Conservation (phyloP, 2,329 filamentous ascomycete species). For the Cordyceps cateniannulata region DNA sequence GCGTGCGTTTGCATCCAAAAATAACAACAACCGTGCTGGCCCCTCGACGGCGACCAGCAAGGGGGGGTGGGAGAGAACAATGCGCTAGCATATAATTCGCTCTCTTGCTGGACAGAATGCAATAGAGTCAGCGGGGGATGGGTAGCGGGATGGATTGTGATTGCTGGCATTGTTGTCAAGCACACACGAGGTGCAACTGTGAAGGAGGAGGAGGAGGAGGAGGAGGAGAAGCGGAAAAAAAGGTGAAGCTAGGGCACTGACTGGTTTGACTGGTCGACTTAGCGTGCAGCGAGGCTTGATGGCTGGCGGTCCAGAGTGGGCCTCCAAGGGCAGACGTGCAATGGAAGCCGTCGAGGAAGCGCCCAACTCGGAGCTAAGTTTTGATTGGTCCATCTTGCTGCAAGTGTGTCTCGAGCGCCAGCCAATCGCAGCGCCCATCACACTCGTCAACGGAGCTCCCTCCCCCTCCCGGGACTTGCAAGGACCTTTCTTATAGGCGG, state of each 20-base stretch:
- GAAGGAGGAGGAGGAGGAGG: background rate
- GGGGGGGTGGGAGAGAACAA: background rate
- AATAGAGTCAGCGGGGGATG: background rate
- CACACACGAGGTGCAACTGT: background rate
- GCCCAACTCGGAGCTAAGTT: conserved; percentile 5
- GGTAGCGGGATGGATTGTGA: background rate
- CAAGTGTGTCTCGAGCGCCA: background rate
- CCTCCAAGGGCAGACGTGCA: background rate
- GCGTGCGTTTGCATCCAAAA: conserved; percentile 7
- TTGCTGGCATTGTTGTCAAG: background rate
- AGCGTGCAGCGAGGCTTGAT: conserved; percentile 6
- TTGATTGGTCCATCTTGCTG: conserved; percentile 8
- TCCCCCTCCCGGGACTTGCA: background rate
- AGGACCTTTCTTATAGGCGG: background rate
- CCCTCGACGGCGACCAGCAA: background rate
- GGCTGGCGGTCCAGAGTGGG: conserved; percentile 7
- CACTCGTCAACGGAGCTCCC: background rate
- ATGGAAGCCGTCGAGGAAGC: conserved; percentile 16
- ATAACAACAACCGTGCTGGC: background rate
- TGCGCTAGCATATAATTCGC: background rate
- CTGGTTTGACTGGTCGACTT: background rate
- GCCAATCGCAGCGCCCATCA: conserved; percentile 11
- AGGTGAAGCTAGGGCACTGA: background rate
- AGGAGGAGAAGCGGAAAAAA: background rate
- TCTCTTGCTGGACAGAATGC: background rate